Base-by-base conservation (phyloP, 2,329 filamentous ascomycete genomes). In the Penicillium hordei region DNA sequence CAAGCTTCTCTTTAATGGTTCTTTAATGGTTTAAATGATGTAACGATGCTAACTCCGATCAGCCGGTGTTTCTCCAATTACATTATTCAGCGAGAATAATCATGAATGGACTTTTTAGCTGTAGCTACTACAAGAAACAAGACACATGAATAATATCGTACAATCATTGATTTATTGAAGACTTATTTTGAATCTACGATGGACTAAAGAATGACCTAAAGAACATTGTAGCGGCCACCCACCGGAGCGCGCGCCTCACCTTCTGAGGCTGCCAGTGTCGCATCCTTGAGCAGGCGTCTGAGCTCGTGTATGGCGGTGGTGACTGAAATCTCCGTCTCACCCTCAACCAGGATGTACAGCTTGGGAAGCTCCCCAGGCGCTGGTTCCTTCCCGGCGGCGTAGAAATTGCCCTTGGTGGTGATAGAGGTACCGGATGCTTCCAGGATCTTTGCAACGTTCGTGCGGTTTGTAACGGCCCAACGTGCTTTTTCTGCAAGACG, bases 391-490 rank as follows among this genome's bases (percentile, higher is more conserved):
- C 92, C 93, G 1, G 86, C 70, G 1, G 88, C 76, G 69, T 97
- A 97, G 75, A 91, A 97, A 60, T 84, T 94, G 65, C 94, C 94
- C 80, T 99, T 99, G 44, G 92, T 97, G 0, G 94, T 99, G 73
- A 99, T 99, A 7, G 91, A 96, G 1, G 93, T 96, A 40, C 92
- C 93, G 0, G 93, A 97, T 10, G 90, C 86, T 71, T 99, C 94
- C 63, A 99, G 83, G 67, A 99, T 97, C 82, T 97, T 99, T 66
- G 93, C 93, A 57, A 99, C 94, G 70, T 99, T 99, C 36, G 94
- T 97, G 64, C 94, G 87, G 75, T 99, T 99, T 39, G 94, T 99
- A 78, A 99, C 94, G 12, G 92, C 93, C 94, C 94, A 99, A 67
- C 94, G 86, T 63, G 94, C 94, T 81, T 97, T 97, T 75, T 99